Conservation (phyloP, 768 basidiomycete genomes). For the Chalciporus sphaerocephalus region DNA sequence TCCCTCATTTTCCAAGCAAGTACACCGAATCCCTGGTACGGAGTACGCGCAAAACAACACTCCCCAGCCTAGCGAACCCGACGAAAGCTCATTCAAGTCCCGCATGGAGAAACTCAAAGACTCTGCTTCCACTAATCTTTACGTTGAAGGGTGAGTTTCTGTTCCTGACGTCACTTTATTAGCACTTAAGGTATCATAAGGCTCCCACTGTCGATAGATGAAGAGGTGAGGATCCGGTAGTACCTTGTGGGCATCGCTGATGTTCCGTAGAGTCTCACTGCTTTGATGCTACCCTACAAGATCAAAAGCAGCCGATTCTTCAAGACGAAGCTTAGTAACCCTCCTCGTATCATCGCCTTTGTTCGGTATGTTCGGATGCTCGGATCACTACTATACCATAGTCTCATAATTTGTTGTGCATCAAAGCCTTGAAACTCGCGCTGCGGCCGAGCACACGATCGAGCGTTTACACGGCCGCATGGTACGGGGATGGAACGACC, state of each 20-base stretch:
- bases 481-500: conserved; percentile 75
- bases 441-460: conserved; percentile 71
- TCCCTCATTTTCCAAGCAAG: conserved; percentile 81
- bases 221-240: conserved; percentile 38
- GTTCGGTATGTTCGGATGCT: conserved; percentile 53
- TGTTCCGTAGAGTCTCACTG: conserved; percentile 48
- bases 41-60: conserved; percentile 43
- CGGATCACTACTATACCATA: background rate
- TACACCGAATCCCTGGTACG: conserved; percentile 83
- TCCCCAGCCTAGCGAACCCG: conserved; percentile 24
- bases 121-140: conserved; percentile 65
- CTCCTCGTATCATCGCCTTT: conserved; percentile 77
- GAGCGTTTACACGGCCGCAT: conserved; percentile 75
- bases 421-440: conserved; percentile 62
- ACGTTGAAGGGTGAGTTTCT: conserved; percentile 63
- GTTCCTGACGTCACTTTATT: background rate
- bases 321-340: conserved; percentile 70
- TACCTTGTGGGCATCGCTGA: background rate
- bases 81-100: conserved; percentile 57
- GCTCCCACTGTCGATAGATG: conserved; percentile 68
- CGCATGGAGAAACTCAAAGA: conserved; percentile 76
- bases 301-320: conserved; percentile 79
- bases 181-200: conserved; percentile 27
- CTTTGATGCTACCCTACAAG: conserved; percentile 63
- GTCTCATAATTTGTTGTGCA: background rate